Base-by-base conservation (phyloP, 352 stramenopile genomes). In the Pythium apleroticum region DNA sequence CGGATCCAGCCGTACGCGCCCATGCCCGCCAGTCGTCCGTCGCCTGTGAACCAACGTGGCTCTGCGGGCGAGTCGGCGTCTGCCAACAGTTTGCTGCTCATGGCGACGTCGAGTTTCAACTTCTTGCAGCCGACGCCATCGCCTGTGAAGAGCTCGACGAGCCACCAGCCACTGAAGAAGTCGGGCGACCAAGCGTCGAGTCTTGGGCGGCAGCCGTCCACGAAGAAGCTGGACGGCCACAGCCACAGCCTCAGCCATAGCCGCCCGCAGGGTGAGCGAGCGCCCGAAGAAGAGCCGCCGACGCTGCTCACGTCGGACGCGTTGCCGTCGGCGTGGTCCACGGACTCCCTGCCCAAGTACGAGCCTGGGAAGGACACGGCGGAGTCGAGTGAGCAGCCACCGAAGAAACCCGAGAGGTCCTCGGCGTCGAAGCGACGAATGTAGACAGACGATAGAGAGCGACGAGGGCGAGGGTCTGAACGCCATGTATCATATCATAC, bases 1-100 rank as follows among this genome's bases (percentile, higher is more conserved):
- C 69, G 69, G 0, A 63, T 85, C 41, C 80, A 87, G 52, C 71
- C 75, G 3, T 75, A 86, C 33, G 25, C 50, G 14, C 35, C 35
- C 35, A 43, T 43, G 35, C 45, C 45, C 6, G 45, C 2, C 15
- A 52, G 4, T 52, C 45, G 45, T 5, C 45, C 24, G 45, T 30
- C 8, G n/a, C 45, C 39, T 41, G 31, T 37, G 31, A 39, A 19
- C 20, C 60, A 22, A 61, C 37, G 49, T 5, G 14, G 30, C 1
- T 43, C 15, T 22, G 14, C 5, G 49, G 30, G 25, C 24, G 37
- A 6, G 12, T 28, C 27, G 25, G 11, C 19, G 22, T 60, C 60
- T 24, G 31, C 61, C 15, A 68, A 52, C 53, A 31, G 28, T 12
- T 46, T 68, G 27, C 31, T 68, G 25, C 35, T 31, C 15, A 62